Evolutionary conservation across 2,329 filamentous ascomycete species (phyloP).

Genomic region (Aspergillus sp.): DNA sequence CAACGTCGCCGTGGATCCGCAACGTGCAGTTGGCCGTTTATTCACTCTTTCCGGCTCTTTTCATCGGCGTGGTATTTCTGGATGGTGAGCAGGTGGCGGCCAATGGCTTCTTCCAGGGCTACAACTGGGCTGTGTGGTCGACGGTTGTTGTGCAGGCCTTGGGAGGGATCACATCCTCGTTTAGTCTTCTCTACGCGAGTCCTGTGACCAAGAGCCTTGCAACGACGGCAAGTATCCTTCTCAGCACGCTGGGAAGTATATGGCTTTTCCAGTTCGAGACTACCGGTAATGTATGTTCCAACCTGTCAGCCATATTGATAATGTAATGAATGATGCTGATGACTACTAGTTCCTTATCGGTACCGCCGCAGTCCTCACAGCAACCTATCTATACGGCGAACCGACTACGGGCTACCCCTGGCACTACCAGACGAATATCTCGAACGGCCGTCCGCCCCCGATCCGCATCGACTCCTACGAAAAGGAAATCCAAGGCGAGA

Average conservation of each 20-base stretch:
- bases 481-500: slow-evolving; percentile 56
- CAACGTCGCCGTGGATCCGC: slow-evolving; percentile 80
- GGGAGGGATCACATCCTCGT: slow-evolving; percentile 73
- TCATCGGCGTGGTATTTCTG: slow-evolving; percentile 77
- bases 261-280: slow-evolving; percentile 76
- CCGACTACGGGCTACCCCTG: slow-evolving; percentile 27
- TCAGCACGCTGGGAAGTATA: slow-evolving; percentile 78
- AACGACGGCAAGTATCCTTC: slow-evolving; percentile 80
- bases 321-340: no score
- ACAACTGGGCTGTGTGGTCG: slow-evolving; percentile 85
- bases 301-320: no score
- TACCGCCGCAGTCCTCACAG: slow-evolving; percentile 66
- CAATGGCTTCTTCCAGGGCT: slow-evolving; percentile 88
- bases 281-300: slow-evolving; percentile 58
- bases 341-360: slow-evolving; percentile 66
- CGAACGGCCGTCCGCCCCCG: slow-evolving; percentile 40
- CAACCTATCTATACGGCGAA: slow-evolving; percentile 77
- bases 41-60: slow-evolving; percentile 78
- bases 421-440: slow-evolving; percentile 32
- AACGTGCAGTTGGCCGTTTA: slow-evolving; percentile 95
- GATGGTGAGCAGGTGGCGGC: slow-evolving; percentile 76
- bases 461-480: slow-evolving; percentile 64
- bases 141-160: slow-evolving; percentile 74
- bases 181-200: slow-evolving; percentile 74
- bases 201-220: slow-evolving; percentile 93